phyloP scores from a whole-genome alignment of 192 early-diverging fungal species.

The Allomyces arbusculus region DNA sequence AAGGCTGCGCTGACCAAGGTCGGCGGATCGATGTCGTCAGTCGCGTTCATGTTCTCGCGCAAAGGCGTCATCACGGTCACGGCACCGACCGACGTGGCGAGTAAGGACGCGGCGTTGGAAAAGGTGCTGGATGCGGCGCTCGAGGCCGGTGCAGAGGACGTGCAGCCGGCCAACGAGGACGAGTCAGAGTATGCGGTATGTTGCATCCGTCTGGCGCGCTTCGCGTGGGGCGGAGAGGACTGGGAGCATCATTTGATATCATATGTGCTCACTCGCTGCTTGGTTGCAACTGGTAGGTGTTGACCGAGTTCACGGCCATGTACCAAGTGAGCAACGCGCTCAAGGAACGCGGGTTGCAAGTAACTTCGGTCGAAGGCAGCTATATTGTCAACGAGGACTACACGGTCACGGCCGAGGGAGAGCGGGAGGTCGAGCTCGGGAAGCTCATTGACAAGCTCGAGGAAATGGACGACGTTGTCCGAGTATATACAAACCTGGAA shows the following conservation, averaged over 20 bases:
- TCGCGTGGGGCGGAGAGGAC: not conserved
- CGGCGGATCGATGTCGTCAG: constrained; percentile 33
- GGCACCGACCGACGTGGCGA: constrained; percentile 4
- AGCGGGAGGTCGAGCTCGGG: constrained; percentile 21
- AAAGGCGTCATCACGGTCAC: constrained; percentile 35
- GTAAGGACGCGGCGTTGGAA: constrained; percentile 21
- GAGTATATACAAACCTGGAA: constrained; percentile 8
- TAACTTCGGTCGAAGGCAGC: constrained; percentile 30
- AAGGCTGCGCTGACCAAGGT: constrained; percentile 28
- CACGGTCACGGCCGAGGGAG: constrained; percentile 19
- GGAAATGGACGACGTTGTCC: constrained; percentile 40
- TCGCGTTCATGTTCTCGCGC: constrained; percentile 48
- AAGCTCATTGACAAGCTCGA: constrained; percentile 32
- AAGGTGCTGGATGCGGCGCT: constrained; percentile 35
- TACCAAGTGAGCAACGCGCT: constrained; percentile 22
- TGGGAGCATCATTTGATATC: not conserved
- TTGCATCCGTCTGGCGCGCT: constrained; percentile 4
- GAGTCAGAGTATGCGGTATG: constrained; percentile 14
- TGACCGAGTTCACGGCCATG: constrained; percentile 28
- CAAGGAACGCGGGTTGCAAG: constrained; percentile 21
- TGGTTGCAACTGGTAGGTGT: constrained; percentile 8
- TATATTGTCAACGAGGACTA: constrained; percentile 21
- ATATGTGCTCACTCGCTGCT: not conserved
- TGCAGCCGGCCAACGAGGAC: constrained; percentile 21
- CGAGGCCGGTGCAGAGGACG: constrained; percentile 38